Conservation (phyloP, 2,329 filamentous ascomycete species). For the Bipolaris sorokiniana region DNA sequence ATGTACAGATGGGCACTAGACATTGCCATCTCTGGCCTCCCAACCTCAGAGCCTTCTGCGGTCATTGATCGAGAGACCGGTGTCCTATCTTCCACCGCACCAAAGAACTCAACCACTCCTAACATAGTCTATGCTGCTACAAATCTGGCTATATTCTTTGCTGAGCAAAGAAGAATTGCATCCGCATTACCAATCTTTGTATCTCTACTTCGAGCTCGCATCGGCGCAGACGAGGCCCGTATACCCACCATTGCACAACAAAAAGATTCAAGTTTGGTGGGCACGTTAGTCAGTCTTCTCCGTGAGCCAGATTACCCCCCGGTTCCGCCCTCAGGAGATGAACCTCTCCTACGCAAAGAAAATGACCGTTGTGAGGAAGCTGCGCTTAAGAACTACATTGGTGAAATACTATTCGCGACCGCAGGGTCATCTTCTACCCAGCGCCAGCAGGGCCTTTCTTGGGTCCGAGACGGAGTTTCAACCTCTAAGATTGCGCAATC, state of each 20-base stretch:
- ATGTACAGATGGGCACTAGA: slow-evolving; percentile 79
- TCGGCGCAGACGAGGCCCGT: slow-evolving; percentile 59
- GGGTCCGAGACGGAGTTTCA: slow-evolving; percentile 83
- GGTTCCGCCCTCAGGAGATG: slow-evolving; percentile 72
- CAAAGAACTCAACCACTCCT: slow-evolving; percentile 61
- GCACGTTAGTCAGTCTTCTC: slow-evolving; percentile 44
- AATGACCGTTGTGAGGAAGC: slow-evolving; percentile 81
- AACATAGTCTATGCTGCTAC: slow-evolving; percentile 81
- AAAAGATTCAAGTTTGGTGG: slow-evolving; percentile 34
- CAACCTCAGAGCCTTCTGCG: slow-evolving; percentile 48
- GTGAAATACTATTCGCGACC: slow-evolving; percentile 85
- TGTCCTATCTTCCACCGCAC: slow-evolving; percentile 63
- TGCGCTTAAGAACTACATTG: slow-evolving; percentile 85
- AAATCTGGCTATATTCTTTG: slow-evolving; percentile 78
- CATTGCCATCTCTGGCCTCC: slow-evolving; percentile 67
- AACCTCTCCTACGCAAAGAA: slow-evolving; percentile 67
- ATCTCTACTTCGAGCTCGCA: slow-evolving; percentile 80
- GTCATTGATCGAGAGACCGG: slow-evolving; percentile 68
- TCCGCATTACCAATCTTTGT: slow-evolving; percentile 82
- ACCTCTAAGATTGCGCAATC: slow-evolving; percentile 68
- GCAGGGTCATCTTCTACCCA: slow-evolving; percentile 50
- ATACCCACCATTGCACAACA: slow-evolving; percentile 23
- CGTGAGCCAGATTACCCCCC: slow-evolving; percentile 69
- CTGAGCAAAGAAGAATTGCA: slow-evolving; percentile 69
- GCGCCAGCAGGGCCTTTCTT: slow-evolving; percentile 73